These are phyloP conservation scores for Chernovozyma aurita DNA, from an alignment of 1,139 yeast genomes.

Conservation along the genomic window DNA sequence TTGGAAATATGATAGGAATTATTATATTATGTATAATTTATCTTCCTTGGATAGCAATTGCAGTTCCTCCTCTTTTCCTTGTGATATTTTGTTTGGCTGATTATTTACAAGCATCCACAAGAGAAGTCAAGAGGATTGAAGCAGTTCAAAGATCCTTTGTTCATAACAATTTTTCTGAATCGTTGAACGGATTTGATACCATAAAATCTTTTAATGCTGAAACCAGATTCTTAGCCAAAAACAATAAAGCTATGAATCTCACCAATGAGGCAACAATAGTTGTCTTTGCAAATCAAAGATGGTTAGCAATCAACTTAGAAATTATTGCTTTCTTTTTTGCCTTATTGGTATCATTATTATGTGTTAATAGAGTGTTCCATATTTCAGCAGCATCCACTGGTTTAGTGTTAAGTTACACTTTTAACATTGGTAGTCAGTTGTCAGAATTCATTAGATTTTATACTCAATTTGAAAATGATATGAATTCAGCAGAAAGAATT, in stretches of 20 bases:
- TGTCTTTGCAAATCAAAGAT: slow-evolving; percentile 41
- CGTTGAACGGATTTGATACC: slow-evolving; percentile 42
- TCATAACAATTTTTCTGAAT: slow-evolving; percentile 43
- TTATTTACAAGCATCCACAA: slow-evolving; percentile 39
- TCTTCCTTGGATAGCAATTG: slow-evolving; percentile 45
- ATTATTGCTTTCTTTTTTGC: slow-evolving; percentile 36
- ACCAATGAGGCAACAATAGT: slow-evolving; percentile 44
- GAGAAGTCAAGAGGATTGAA: slow-evolving; percentile 44
- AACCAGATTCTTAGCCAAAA: slow-evolving; percentile 27
- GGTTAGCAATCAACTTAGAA: slow-evolving; percentile 42
- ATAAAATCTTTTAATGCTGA: slow-evolving; percentile 36
- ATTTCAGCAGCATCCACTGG: slow-evolving; percentile 44
- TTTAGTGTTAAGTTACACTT: slow-evolving; percentile 38
- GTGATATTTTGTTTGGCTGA: slow-evolving; percentile 31
- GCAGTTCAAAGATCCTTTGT: slow-evolving; percentile 43
- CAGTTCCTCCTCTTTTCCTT: slow-evolving; percentile 35
- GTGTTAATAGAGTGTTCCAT: slow-evolving; percentile 36
- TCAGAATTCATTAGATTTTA: slow-evolving; percentile 39
- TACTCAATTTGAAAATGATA: slow-evolving; percentile 45
- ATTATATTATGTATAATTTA: slow-evolving; percentile 39
- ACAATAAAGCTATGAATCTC: slow-evolving; percentile 31
- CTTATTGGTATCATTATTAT: slow-evolving; percentile 34
- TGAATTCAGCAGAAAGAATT: slow-evolving; percentile 45
- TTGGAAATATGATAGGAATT: slow-evolving; percentile 39
- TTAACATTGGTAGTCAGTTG: slow-evolving; percentile 41